Evolutionary conservation across 371 early-diverging fungal species (phyloP), one percentile per base, ranked within the genome.

Genomic region (Rhizomucor miehei): DNA sequence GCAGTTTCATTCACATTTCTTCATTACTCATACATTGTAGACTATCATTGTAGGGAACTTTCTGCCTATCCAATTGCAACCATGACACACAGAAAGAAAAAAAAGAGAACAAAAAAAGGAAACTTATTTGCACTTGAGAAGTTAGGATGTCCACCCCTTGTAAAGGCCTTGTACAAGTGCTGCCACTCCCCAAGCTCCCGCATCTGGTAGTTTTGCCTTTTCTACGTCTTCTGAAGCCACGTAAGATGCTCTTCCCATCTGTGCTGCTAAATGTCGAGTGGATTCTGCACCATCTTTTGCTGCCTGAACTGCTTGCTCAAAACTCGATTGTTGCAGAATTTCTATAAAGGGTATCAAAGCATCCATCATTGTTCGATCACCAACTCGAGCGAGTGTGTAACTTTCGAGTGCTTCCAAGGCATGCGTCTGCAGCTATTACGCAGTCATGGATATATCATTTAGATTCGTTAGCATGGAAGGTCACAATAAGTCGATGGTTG

Each of bases 321-420:
- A 40, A 45, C 51, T 59, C 2, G 65, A 62, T 19, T 63, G 46
- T 23, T 63, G 63, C 24, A 86, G 62, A 0, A 71, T 65, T 16
- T 66, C 69, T 1, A 86, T 69, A 71, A 89, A 87, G 1, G 92
- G 91, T 44, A 77, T 74, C 48, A 92, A 66, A 1, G 82, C 83
- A 62, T 92, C 92, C 59, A 92, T 82, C 54, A 92, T 54, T 0
- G 93, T 92, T 41, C 92, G 84, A 52, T 91, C 88, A 19, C 92
- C 92, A 12, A 76, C 75, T 19, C 83, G 75, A 6, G 93, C 92
- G 1, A 77, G 75, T 0, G 90, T 90, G 62, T 91, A 89, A 47
- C 67, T 66, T 63, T 83, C 73, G 5, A 91, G 65, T 1, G 85
- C 77, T 14, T 75, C 66, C 14, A 91, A 56, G 1, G 87, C 91